Percentiles rank a stretch among this genome's conserved stretches.
Evolutionary conservation across 2,329 filamentous ascomycete species (phyloP).

Genomic region (Neocucurbitaria cava): DNA sequence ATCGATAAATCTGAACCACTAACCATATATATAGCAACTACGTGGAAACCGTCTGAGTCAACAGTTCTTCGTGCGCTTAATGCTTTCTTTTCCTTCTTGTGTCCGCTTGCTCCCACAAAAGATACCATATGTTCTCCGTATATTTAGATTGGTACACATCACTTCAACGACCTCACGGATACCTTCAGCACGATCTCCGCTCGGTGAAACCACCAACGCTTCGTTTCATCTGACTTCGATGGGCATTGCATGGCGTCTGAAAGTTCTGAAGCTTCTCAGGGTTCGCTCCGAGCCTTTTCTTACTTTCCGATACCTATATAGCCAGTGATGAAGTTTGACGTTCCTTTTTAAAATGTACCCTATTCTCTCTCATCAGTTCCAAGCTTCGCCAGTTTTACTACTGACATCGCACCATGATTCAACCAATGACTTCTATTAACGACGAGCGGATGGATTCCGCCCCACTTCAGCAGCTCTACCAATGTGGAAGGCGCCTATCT

Average conservation of each 20-base stretch:
- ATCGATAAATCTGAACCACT: not conserved
- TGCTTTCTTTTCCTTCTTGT: slow-evolving; percentile 3
- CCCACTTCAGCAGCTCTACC: not conserved
- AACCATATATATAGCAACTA: slow-evolving; percentile 44
- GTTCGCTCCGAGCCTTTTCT: not conserved
- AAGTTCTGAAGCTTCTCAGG: slow-evolving; percentile 1
- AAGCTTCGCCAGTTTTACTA: not conserved
- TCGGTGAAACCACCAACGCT: not conserved
- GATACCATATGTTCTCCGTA: slow-evolving; percentile 20
- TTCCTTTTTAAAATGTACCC: not conserved
- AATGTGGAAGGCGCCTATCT: slow-evolving; percentile 2
- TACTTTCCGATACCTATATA: slow-evolving; percentile 16
- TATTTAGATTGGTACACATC: slow-evolving; percentile 16
- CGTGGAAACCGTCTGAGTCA: slow-evolving; percentile 44
- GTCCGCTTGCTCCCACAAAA: slow-evolving; percentile 6
- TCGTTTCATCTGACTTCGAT: not conserved
- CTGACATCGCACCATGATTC: not conserved
- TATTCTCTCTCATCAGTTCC: too few species aligned
- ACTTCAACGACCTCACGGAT: not conserved
- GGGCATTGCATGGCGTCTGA: slow-evolving; percentile 25
- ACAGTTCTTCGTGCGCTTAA: not conserved
- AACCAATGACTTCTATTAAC: not conserved
- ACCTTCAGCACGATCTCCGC: not conserved
- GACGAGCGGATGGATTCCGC: not conserved
- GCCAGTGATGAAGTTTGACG: not conserved